A percentile compares a stretch with the other conserved stretches of the same genome.
Conservation (phyloP, 2,329 filamentous ascomycete genomes). For the Arthrinium phaeospermum region DNA sequence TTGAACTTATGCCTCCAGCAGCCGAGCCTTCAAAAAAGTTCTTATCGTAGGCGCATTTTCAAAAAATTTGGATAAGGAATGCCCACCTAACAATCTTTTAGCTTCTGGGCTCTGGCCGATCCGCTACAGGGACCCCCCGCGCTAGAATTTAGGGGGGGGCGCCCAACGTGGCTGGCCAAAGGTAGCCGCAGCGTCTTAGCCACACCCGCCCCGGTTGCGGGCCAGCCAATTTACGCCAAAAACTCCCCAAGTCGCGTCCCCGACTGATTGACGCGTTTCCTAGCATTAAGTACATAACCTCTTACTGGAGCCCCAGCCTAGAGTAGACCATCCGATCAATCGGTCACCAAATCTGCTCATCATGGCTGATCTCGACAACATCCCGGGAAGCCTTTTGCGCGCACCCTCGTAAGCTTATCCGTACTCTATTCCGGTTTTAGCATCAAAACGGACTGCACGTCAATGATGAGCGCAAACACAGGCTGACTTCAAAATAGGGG, state of each 20-base stretch:
- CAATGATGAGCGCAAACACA: background rate
- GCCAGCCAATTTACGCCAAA: conserved; percentile 43
- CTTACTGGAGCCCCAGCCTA: conserved; percentile 13
- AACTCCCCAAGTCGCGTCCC: conserved; percentile 28
- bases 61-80: conserved; percentile 2
- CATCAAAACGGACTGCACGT: background rate
- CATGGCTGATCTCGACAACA: conserved; percentile 53
- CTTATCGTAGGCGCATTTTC: conserved; percentile 18
- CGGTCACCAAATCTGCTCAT: conserved; percentile 22
- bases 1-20: conserved; percentile 6
- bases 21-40: conserved; percentile 19
- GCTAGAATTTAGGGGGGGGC: conserved; percentile 1
- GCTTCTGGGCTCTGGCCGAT: background rate
- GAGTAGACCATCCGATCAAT: conserved; percentile 2
- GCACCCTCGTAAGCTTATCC: conserved; percentile 52
- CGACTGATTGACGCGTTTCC: conserved; percentile 24
- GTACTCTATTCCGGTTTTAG: background rate
- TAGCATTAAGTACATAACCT: conserved; percentile 18
- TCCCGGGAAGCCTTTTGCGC: conserved; percentile 50
- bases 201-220: conserved; percentile 24
- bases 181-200: conserved; percentile 16
- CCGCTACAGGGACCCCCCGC: background rate
- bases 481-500: conserved; percentile 36
- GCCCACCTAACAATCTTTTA: conserved; percentile 1
- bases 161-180: conserved; percentile 6